Evolutionary conservation across 1,139 yeast genomes (phyloP), one percentile per base, ranked within the genome.

Genomic region (Suhomyces terraborum): DNA sequence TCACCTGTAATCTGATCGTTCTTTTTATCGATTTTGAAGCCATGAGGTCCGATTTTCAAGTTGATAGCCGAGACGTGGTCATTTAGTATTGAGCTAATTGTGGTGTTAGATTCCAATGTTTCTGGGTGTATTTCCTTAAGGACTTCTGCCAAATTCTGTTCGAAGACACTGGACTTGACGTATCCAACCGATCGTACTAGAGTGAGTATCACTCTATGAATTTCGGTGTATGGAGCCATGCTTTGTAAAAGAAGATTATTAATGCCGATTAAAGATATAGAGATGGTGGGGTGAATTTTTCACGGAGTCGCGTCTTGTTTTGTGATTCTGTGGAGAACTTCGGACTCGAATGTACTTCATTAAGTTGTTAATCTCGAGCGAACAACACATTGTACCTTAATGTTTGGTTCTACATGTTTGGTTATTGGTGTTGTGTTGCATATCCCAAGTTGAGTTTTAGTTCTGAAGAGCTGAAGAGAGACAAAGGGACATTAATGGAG

Each of bases 201-300:
- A 22, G 80, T 79, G 8, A 79, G 59, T 1, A 77, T 48, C 1
- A 73, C 65, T 18, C 72, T 59, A 46, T 76, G 79, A 1, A 66
- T 49, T 29, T 72, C 75, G 1, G 47, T 38, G 43, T 50, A 51
- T 9, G 24, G 31, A 25, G 39, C 19, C 35, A 30, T 36, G 16
- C 2, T 23, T 8, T 8, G n/a, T 23, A 10, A 13, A 23, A 6
- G n/a, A n/a, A n/a, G n/a, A n/a, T n/a, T n/a, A n/a, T n/a, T n/a
- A n/a, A n/a, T n/a, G n/a, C n/a, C n/a, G n/a, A n/a, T n/a, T n/a
- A n/a, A n/a, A n/a, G n/a, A n/a, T n/a, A n/a, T n/a, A n/a, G n/a
- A 27, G 12, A 19, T 12, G 23, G 6, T 29, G 36, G 14, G 22
- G 29, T n/a, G n/a, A n/a, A 24, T 32, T 24, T 24, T 24, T 24